Evolutionary conservation across 495 filamentous ascomycete genomes (phyloP), one percentile per base, ranked within the genome.

Genomic region (Trichocladium uniseriatum): DNA sequence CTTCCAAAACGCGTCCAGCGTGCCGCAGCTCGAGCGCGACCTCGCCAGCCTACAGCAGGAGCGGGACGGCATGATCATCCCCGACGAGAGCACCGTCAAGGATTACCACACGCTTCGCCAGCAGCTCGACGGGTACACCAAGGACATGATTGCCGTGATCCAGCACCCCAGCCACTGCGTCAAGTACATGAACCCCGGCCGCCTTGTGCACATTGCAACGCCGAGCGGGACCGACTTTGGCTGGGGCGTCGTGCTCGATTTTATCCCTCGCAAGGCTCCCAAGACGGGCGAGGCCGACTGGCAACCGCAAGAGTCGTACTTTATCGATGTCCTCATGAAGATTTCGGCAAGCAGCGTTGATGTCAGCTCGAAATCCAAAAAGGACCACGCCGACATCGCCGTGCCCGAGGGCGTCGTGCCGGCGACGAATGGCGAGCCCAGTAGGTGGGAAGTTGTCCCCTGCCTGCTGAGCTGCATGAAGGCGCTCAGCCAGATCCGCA

Each of bases 1-100:
- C 65, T 98, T 98, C 67, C 92, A 98, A 64, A 95, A 92, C 56
- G 86, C 87, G 8, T 84, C 88, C 3, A 84, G 83, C 55, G 85
- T 95, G 39, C 82, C 85, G 24, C 74, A 75, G 32, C 71, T 97
- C 24, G 92, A 97, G 63, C 80, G 82, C 55, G 83, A 95, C 53
- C 71, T 95, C 37, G 72, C 74, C 34, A 77, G 81, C 32, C 65
- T 94, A 24, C 87, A 95, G 61, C 75, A 76, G 35, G 78, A 88
- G 63, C 77, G 76, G 53, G 77, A 81, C 34, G 75, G 75, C 29
- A 80, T 89, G 71, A 69, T 77, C 27, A 94, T 98, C 49, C 64
- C 80, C 0, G 89, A 98, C 61, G 92, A 98, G 63, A 73, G 73
- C 11, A 88, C 81, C 5, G 81, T 98, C 55, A 84, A 87, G 57